These are phyloP conservation scores for Trichoderma sp. DNA, from an alignment of 2,329 filamentous ascomycete species.

Conservation along the genomic window DNA sequence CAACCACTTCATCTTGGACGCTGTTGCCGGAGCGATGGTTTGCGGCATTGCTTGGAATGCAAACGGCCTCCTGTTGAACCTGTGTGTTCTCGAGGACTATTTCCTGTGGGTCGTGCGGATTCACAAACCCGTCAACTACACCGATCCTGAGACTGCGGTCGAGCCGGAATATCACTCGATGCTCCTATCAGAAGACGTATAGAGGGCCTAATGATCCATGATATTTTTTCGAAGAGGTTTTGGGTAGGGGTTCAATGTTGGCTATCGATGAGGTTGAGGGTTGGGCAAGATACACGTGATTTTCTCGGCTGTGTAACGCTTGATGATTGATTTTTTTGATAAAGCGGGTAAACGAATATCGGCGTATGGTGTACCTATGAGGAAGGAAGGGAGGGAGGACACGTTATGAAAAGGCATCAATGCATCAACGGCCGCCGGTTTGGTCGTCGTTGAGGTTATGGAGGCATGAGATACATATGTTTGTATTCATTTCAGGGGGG, in stretches of 20 bases:
- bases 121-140: constrained; percentile 57
- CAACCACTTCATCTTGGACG: constrained; percentile 72
- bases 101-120: constrained; percentile 62
- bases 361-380: neutral
- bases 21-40: constrained; percentile 64
- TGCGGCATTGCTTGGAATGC: constrained; percentile 62
- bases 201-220: neutral
- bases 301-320: neutral
- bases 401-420: neutral
- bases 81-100: constrained; percentile 65
- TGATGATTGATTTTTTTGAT: neutral
- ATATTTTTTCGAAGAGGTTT: neutral
- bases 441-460: neutral
- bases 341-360: constrained; percentile 11
- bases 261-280: neutral
- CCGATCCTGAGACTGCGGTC: constrained; percentile 37
- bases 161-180: constrained; percentile 33
- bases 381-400: neutral
- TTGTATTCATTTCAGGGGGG: neutral
- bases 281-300: neutral
- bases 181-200: constrained; percentile 1
- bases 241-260: neutral
- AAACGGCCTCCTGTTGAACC: constrained; percentile 57
- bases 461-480: neutral
- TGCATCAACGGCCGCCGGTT: neutral